These are phyloP conservation scores for Backusella parvicylindrica DNA, from an alignment of 192 early-diverging fungal species.

Conservation along the genomic window DNA sequence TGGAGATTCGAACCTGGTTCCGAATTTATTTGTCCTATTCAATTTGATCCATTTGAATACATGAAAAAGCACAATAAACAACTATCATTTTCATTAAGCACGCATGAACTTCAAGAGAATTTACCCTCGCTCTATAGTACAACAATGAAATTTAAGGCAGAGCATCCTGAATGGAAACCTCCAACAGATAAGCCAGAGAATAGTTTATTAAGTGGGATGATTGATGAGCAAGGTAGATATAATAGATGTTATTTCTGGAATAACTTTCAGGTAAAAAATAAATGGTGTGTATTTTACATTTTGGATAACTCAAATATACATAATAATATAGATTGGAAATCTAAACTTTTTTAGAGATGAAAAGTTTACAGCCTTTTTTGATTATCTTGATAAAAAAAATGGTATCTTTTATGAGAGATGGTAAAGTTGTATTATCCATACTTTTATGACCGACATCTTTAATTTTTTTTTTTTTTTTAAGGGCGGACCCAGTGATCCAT, in stretches of 20 bases:
- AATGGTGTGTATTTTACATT: no score
- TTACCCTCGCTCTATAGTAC: constrained; percentile 46
- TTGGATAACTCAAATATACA: no score
- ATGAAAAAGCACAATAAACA: constrained; percentile 48
- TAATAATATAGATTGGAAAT: constrained; percentile 33
- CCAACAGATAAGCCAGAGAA: constrained; percentile 28
- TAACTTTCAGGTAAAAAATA: constrained; percentile 53
- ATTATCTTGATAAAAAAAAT: constrained; percentile 56
- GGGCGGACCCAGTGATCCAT: constrained; percentile 69
- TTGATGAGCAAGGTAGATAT: constrained; percentile 37
- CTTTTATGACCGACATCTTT: no score
- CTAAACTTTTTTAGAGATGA: constrained; percentile 51
- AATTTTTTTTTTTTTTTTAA: neutral
- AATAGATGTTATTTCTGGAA: constrained; percentile 75
- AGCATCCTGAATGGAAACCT: constrained; percentile 11
- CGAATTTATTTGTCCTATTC: constrained; percentile 46
- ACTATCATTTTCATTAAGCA: constrained; percentile 48
- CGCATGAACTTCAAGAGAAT: constrained; percentile 42
- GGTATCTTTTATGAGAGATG: constrained; percentile 75
- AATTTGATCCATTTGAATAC: constrained; percentile 54
- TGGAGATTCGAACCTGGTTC: constrained; percentile 55
- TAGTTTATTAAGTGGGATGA: constrained; percentile 22
- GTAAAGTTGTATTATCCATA: neutral
- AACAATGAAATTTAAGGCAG: constrained; percentile 29
- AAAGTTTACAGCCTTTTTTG: constrained; percentile 59